A percentile compares a stretch with the other conserved stretches of the same genome.
Evolutionary conservation across 805 yeast genomes (phyloP).

Genomic region (Saitoella complicata): DNA sequence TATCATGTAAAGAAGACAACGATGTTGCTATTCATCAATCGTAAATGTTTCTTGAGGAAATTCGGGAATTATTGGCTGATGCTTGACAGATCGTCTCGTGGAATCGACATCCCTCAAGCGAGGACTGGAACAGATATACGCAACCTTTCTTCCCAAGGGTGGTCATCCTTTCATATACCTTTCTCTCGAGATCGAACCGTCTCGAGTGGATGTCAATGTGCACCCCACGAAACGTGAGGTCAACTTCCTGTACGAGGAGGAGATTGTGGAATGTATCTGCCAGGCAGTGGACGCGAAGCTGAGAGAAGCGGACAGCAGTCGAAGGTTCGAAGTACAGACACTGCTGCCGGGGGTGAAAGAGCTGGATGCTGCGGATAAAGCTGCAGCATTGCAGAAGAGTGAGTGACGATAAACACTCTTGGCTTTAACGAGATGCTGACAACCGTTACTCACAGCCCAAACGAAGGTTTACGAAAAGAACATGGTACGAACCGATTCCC

Average conservation of each 20-base stretch:
- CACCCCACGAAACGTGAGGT: constrained; percentile 95
- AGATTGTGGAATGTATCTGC: constrained; percentile 51
- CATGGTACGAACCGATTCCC: constrained; percentile 54
- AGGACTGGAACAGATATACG: constrained; percentile 46
- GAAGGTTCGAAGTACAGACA: constrained; percentile 54
- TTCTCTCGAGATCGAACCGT: constrained; percentile 48
- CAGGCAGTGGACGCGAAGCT: constrained; percentile 34
- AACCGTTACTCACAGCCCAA: constrained; percentile 19
- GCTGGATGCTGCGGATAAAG: not conserved
- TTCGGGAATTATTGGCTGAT: not conserved
- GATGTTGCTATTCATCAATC: constrained; percentile 57
- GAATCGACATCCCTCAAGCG: constrained; percentile 64
- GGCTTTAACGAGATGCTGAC: not conserved
- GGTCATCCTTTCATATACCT: constrained; percentile 62
- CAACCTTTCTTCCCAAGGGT: constrained; percentile 62
- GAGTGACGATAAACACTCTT: not conserved
- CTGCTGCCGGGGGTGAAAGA: constrained; percentile 22
- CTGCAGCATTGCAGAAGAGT: not conserved
- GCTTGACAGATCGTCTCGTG: constrained; percentile 41
- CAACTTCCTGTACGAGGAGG: constrained; percentile 69
- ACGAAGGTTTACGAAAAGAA: constrained; percentile 35
- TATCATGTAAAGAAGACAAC: constrained; percentile 48
- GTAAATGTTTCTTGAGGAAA: not conserved
- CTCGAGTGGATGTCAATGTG: constrained; percentile 74
- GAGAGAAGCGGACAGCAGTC: constrained; percentile 42